Percentiles rank a stretch among this genome's conserved stretches.
These are phyloP conservation scores for Rhodocollybia butyracea DNA, from an alignment of 768 basidiomycete genomes.

Conservation along the genomic window DNA sequence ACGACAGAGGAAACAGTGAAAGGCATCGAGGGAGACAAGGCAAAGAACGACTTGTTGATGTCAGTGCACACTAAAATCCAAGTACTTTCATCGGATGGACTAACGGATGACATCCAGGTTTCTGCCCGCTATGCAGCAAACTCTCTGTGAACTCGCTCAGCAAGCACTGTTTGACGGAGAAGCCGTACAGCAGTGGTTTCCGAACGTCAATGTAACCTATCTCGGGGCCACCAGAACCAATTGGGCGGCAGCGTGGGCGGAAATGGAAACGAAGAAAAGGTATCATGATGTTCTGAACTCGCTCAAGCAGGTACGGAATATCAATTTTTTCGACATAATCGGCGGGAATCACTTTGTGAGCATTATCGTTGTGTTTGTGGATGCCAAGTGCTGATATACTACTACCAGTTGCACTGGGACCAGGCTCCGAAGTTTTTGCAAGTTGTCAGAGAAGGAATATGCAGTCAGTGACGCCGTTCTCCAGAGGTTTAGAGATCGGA, in stretches of 20 bases:
- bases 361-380: too few species aligned
- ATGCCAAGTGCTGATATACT: not conserved
- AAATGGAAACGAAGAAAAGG: not conserved
- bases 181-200: not conserved
- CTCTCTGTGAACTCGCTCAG: not conserved
- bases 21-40: constrained; percentile 2
- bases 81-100: not conserved
- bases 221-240: not conserved
- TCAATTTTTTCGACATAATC: not conserved
- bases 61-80: not conserved
- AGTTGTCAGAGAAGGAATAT: not conserved
- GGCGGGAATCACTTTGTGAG: not conserved
- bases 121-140: not conserved
- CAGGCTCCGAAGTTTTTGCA: not conserved
- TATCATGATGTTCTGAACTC: not conserved
- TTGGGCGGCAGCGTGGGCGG: not conserved
- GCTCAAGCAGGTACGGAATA: not conserved
- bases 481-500: too few species aligned
- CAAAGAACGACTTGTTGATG: constrained; percentile 7
- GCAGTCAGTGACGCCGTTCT: too few species aligned
- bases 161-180: not conserved
- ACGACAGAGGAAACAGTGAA: constrained; percentile 4
- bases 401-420: not conserved
- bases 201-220: not conserved
- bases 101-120: not conserved